Percentiles rank a stretch among this genome's conserved stretches.
Conservation (phyloP, 176 grass and related monocot species). For the Bonia amplexicaulis region DNA sequence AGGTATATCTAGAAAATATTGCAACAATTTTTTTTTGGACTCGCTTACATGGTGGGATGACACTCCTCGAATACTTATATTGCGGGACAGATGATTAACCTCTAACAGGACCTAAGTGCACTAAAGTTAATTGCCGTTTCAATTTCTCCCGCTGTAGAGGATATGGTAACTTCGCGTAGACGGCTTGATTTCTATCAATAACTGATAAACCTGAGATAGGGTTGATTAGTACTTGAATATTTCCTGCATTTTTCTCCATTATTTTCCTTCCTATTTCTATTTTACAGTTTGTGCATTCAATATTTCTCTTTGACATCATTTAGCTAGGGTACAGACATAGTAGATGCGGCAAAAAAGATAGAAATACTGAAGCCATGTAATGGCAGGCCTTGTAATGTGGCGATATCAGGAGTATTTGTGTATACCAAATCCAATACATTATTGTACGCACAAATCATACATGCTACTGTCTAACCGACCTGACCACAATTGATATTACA, state of each 20-base stretch:
- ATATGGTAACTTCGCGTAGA: background rate
- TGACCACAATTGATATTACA: conserved; percentile 21
- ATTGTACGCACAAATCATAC: conserved; percentile 44
- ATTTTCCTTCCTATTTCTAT: background rate
- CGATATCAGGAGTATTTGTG: background rate
- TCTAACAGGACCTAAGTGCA: no score
- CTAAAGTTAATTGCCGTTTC: background rate
- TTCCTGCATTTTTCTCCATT: background rate
- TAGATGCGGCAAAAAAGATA: background rate
- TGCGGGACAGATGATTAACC: no score
- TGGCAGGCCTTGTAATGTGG: background rate
- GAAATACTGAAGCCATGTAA: background rate
- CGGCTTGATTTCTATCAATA: no score
- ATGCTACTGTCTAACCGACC: conserved; percentile 16
- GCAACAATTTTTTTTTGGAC: no score
- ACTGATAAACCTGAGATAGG: no score
- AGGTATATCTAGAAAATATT: no score
- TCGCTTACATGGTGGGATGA: no score
- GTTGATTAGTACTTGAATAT: no score
- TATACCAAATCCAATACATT: conserved; percentile 26
- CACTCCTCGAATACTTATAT: no score
- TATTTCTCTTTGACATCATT: background rate
- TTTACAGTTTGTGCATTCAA: background rate
- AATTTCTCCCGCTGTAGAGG: no score
- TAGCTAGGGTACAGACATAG: background rate